Percentiles rank a stretch among this genome's conserved stretches.
Evolutionary conservation across 2,329 filamentous ascomycete species (phyloP).

Genomic region (Chaetomiaceae sp.): DNA sequence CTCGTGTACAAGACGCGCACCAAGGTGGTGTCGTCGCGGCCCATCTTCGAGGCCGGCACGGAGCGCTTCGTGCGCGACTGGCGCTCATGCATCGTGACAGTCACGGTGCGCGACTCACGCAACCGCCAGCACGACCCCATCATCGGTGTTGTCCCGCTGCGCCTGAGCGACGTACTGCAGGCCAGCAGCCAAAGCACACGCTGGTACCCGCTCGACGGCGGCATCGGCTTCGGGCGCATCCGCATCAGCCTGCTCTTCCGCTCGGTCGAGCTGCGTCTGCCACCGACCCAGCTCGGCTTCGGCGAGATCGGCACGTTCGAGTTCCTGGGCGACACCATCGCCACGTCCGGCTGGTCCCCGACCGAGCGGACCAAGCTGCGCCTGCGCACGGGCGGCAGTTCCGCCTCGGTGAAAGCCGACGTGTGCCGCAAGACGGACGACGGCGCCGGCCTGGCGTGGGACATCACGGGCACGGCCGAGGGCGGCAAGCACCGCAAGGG

Average conservation of each 20-base stretch:
- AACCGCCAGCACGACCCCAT: slow-evolving; percentile 93
- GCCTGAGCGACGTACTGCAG: slow-evolving; percentile 79
- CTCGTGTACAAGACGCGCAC: slow-evolving; percentile 86
- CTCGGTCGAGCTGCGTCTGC: slow-evolving; percentile 77
- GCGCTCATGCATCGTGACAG: slow-evolving; percentile 77
- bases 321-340: slow-evolving; percentile 67
- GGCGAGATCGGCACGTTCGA: slow-evolving; percentile 93
- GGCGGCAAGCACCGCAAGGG: background rate
- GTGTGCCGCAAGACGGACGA: slow-evolving; percentile 55
- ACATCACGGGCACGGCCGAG: slow-evolving; percentile 38
- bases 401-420: slow-evolving; percentile 60
- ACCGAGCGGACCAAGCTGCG: slow-evolving; percentile 67
- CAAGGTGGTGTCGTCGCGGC: slow-evolving; percentile 89
- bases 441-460: slow-evolving; percentile 45
- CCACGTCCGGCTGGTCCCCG: slow-evolving; percentile 55
- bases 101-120: slow-evolving; percentile 81
- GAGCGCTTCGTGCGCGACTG: slow-evolving; percentile 92
- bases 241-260: slow-evolving; percentile 87
- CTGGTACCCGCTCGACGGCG: slow-evolving; percentile 96
- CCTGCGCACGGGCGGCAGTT: slow-evolving; percentile 78
- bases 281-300: slow-evolving; percentile 76
- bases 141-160: slow-evolving; percentile 83
- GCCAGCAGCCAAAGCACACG: slow-evolving; percentile 79
- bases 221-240: slow-evolving; percentile 84
- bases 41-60: slow-evolving; percentile 95